Conservation (phyloP, 108 stramenopile species). For the Asterionellopsis glacialis region DNA sequence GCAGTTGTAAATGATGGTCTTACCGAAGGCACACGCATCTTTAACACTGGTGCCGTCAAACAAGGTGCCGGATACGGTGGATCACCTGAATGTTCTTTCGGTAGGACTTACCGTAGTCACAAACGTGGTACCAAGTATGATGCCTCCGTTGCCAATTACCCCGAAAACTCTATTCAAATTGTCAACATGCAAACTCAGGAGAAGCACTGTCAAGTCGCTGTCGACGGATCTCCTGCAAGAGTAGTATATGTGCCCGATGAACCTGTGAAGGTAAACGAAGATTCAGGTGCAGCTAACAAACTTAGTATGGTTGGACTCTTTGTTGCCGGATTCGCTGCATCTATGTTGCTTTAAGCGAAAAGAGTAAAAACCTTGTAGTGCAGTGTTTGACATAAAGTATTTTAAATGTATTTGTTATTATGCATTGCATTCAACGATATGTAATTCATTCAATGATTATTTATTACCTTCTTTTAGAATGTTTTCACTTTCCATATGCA, state of each 20-base stretch:
- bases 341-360: no score
- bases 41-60: conserved; percentile 7
- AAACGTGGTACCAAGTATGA: conserved; percentile 17
- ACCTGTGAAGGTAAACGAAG: no score
- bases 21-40: conserved; percentile 5
- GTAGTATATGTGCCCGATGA: conserved; percentile 8
- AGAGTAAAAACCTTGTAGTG: no score
- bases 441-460: no score
- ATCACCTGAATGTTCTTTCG: conserved; percentile 19
- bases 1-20: neutral
- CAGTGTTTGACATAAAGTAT: no score
- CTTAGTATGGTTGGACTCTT: no score
- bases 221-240: conserved; percentile 3
- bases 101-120: conserved; percentile 19
- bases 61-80: conserved; percentile 10
- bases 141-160: conserved; percentile 12
- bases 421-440: no score
- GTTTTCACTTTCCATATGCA: no score
- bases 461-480: no score
- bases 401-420: no score
- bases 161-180: conserved; percentile 9
- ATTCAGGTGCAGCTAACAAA: no score
- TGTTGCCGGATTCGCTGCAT: no score
- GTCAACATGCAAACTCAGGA: conserved; percentile 10
- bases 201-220: conserved; percentile 5